Conservation (phyloP, 176 grass and related monocot genomes). For the Oryza glaberrima region DNA sequence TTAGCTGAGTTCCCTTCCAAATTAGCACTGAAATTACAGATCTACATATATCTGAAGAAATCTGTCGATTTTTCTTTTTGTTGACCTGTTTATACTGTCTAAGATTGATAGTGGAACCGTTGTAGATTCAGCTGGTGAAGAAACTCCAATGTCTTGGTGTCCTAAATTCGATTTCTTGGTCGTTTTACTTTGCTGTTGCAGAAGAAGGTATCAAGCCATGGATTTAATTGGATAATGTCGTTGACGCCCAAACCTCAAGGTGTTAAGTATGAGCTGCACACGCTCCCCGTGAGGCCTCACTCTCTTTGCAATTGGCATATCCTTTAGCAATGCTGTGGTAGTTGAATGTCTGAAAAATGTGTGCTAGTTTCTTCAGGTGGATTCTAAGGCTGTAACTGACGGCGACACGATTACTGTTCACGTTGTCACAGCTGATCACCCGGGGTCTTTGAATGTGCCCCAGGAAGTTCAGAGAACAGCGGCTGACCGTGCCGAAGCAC, state of each 20-base stretch:
- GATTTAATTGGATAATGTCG: slow-evolving; percentile 10
- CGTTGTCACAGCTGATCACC: slow-evolving; percentile 43
- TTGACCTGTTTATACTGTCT: not conserved
- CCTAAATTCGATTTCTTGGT: not conserved
- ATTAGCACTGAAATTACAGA: not conserved
- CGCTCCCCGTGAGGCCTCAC: slow-evolving; percentile 73
- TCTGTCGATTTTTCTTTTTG: not conserved
- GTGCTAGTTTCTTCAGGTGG: slow-evolving; percentile 54
- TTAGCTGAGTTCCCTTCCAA: not conserved
- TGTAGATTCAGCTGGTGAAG: not conserved
- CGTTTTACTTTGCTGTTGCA: slow-evolving; percentile 1
- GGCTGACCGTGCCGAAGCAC: slow-evolving; percentile 30
- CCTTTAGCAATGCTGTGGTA: not conserved
- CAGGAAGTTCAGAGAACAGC: slow-evolving; percentile 40
- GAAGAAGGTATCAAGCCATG: not conserved
- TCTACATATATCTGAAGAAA: not conserved
- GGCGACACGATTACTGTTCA: slow-evolving; percentile 87
- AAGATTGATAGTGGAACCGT: not conserved
- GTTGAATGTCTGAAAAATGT: not conserved
- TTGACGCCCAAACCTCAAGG: slow-evolving; percentile 32
- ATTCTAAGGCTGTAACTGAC: slow-evolving; percentile 61
- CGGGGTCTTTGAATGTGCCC: slow-evolving; percentile 52
- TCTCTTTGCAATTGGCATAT: not conserved
- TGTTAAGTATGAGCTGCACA: slow-evolving; percentile 76
- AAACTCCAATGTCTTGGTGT: not conserved